phyloP scores from a whole-genome alignment of 1,284 basidiomycete species.

The Flammula alnicola region DNA sequence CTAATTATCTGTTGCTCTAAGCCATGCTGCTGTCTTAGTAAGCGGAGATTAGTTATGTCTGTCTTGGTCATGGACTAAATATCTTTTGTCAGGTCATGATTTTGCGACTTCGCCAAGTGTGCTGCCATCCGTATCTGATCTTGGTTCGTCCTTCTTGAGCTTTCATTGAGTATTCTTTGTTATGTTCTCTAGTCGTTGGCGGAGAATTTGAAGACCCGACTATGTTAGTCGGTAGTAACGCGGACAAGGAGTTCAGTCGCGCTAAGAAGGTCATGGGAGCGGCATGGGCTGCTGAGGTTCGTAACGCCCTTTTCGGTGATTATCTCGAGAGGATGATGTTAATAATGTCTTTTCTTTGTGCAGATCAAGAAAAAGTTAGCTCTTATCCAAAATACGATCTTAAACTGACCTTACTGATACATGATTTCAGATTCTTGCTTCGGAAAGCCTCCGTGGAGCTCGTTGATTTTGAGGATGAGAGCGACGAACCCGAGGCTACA shows the following conservation, averaged over 20 bases:
- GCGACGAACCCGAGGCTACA: slow-evolving; percentile 42
- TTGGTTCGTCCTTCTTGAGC: slow-evolving; percentile 47
- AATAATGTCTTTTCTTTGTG: not conserved
- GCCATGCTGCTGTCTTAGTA: too few species aligned
- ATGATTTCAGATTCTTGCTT: slow-evolving; percentile 41
- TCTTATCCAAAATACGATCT: not conserved
- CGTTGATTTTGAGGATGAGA: slow-evolving; percentile 46
- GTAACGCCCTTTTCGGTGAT: slow-evolving; percentile 15
- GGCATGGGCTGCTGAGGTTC: slow-evolving; percentile 55
- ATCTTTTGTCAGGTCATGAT: slow-evolving; percentile 69
- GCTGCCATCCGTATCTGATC: slow-evolving; percentile 68
- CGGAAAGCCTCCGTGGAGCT: slow-evolving; percentile 48
- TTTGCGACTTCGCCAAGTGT: slow-evolving; percentile 68
- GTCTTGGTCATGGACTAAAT: too few species aligned
- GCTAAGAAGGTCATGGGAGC: slow-evolving; percentile 60
- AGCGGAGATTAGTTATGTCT: too few species aligned
- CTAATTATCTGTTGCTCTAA: too few species aligned
- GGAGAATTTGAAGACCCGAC: slow-evolving; percentile 56
- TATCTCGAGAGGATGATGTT: not conserved
- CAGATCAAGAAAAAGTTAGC: slow-evolving; percentile 45
- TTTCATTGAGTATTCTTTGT: not conserved
- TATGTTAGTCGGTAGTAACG: slow-evolving; percentile 48
- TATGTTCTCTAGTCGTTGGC: slow-evolving; percentile 34
- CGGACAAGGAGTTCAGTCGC: slow-evolving; percentile 58
- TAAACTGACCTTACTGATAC: not conserved